Evolutionary conservation across 371 early-diverging fungal genomes (phyloP).

Genomic region (Mortierella sp.): DNA sequence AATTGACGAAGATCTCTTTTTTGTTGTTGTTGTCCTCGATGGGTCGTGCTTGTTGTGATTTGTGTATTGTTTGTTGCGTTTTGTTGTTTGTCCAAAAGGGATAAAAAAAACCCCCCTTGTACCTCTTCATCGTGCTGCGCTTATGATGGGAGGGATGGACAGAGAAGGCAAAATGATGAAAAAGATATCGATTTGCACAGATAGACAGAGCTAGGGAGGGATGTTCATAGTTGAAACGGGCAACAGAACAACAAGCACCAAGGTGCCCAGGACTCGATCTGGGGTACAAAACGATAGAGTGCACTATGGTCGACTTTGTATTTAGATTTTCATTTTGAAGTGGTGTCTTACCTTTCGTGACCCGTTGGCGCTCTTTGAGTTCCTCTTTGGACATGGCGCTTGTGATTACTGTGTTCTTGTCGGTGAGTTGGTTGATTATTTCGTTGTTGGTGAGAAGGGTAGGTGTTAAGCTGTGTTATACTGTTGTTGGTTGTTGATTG

Average conservation of each 20-base stretch:
- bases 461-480: not conserved
- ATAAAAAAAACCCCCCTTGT: not conserved
- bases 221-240: not conserved
- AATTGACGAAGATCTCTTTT: not conserved
- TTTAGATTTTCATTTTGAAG: not conserved
- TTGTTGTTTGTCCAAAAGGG: not conserved
- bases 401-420: not conserved
- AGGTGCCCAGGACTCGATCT: not conserved
- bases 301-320: not conserved
- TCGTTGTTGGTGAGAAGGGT: not conserved
- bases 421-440: not conserved
- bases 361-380: slow-evolving; percentile 53
- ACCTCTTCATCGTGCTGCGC: not conserved
- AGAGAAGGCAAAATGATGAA: not conserved
- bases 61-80: not conserved
- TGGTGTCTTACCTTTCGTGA: slow-evolving; percentile 46
- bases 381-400: slow-evolving; percentile 29
- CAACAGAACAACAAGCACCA: not conserved
- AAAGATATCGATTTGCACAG: not conserved
- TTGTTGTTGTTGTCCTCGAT: not conserved
- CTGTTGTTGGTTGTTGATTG: not conserved
- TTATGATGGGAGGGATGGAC: not conserved
- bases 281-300: not conserved
- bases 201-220: not conserved
- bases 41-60: not conserved